These are phyloP conservation scores for Colletotrichum tanaceti DNA, from an alignment of 2,329 filamentous ascomycete species.

Conservation along the genomic window DNA sequence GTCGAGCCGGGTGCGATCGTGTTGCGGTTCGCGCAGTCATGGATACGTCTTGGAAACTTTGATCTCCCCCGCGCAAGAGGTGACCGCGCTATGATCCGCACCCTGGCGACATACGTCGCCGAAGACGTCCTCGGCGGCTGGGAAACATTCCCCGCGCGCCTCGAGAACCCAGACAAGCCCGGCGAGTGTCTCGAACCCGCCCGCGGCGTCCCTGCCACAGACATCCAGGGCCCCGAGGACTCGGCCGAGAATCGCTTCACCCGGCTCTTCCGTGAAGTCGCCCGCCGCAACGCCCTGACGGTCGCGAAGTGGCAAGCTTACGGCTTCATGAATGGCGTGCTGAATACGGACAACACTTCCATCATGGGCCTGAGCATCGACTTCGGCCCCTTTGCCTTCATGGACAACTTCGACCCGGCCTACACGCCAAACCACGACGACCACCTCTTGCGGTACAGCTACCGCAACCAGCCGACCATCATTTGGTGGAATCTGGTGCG, in stretches of 20 bases:
- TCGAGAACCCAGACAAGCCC: conserved; percentile 64
- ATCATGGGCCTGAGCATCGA: conserved; percentile 90
- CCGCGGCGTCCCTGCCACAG: conserved; percentile 66
- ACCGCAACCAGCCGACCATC: conserved; percentile 92
- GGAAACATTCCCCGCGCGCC: conserved; percentile 78
- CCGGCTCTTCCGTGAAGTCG: conserved; percentile 87
- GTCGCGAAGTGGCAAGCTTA: conserved; percentile 98
- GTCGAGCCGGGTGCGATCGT: conserved; percentile 94
- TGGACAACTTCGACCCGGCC: conserved; percentile 93
- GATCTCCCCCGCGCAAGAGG: conserved; percentile 88
- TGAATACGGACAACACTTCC: conserved; percentile 98
- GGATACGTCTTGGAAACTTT: conserved; percentile 95
- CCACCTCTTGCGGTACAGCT: conserved; percentile 85
- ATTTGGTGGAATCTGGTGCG: conserved; percentile 99
- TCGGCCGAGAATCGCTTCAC: conserved; percentile 86
- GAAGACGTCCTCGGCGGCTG: conserved; percentile 91
- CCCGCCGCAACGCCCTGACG: conserved; percentile 84
- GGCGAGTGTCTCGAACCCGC: conserved; percentile 57
- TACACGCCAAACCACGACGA: conserved; percentile 99
- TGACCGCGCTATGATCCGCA: conserved; percentile 78
- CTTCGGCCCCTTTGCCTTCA: conserved; percentile 96
- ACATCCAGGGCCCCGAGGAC: conserved; percentile 74
- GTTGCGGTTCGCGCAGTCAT: conserved; percentile 87
- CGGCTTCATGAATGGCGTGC: conserved; percentile 98
- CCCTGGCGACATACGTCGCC: conserved; percentile 83